Percentiles rank a stretch among this genome's conserved stretches.
Evolutionary conservation across 805 yeast genomes (phyloP).

Genomic region (Myxozyma kluyveri): DNA sequence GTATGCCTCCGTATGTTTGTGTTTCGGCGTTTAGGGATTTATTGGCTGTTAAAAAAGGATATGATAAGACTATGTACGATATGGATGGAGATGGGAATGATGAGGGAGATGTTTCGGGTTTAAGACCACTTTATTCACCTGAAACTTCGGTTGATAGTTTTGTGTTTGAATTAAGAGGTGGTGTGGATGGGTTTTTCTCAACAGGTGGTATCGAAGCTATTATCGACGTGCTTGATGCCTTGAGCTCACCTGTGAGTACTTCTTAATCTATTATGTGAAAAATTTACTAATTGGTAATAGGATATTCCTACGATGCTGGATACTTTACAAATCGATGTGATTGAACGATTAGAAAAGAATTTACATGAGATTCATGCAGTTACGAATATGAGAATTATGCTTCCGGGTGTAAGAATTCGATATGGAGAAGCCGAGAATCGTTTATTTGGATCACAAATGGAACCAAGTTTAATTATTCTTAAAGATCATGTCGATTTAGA

Average conservation of each 20-base stretch:
- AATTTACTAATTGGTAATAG: slow-evolving; percentile 32
- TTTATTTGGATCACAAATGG: slow-evolving; percentile 3
- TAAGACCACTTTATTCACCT: slow-evolving; percentile 29
- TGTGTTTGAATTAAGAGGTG: slow-evolving; percentile 52
- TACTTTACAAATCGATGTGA: slow-evolving; percentile 57
- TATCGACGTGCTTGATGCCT: slow-evolving; percentile 40
- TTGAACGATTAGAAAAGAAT: slow-evolving; percentile 44
- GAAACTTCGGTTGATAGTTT: slow-evolving; percentile 52
- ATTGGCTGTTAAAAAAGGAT: slow-evolving; percentile 12
- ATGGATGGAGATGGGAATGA: slow-evolving; percentile 4
- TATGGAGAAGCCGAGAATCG: slow-evolving; percentile 37
- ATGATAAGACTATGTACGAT: slow-evolving; percentile 7
- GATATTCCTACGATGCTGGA: slow-evolving; percentile 58
- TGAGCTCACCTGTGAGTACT: slow-evolving; percentile 29
- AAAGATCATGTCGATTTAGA: slow-evolving; percentile 21
- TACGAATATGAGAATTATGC: slow-evolving; percentile 47
- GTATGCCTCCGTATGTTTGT: slow-evolving; percentile 23
- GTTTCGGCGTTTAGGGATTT: slow-evolving; percentile 23
- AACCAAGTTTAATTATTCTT: slow-evolving; percentile 7
- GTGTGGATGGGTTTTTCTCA: slow-evolving; percentile 47
- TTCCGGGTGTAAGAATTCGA: slow-evolving; percentile 46
- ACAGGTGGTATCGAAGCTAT: slow-evolving; percentile 47
- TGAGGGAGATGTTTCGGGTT: background rate
- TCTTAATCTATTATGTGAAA: background rate
- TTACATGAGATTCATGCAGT: slow-evolving; percentile 41